Percentiles rank a stretch among this genome's conserved stretches.
phyloP scores from a whole-genome alignment of 208 protist genomes.

The Trypanosoma theileri region DNA sequence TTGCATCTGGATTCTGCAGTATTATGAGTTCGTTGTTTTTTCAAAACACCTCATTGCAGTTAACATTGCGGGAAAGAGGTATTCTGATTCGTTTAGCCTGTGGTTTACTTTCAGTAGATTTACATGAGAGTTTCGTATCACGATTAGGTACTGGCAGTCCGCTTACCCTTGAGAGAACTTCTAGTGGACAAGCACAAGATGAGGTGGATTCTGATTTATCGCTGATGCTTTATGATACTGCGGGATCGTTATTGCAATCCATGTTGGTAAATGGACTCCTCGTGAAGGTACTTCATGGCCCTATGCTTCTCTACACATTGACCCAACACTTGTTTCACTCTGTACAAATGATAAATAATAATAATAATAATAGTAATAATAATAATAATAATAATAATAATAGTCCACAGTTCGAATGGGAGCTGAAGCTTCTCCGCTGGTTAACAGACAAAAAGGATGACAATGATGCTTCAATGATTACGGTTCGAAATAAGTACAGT shows the following conservation, averaged over 20 bases:
- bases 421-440: constrained; percentile 26
- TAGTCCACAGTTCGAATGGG: constrained; percentile 7
- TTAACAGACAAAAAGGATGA: constrained; percentile 4
- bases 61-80: constrained; percentile 15
- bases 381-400: neutral
- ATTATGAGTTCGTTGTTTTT: constrained; percentile 21
- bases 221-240: constrained; percentile 3
- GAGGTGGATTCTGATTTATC: neutral
- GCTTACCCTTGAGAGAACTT: neutral
- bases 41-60: constrained; percentile 10
- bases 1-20: constrained; percentile 24
- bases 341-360: neutral
- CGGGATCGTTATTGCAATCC: constrained; percentile 6
- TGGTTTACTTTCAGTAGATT: constrained; percentile 25
- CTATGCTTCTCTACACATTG: constrained; percentile 29
- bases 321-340: constrained; percentile 21
- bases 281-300: constrained; percentile 22
- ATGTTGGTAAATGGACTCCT: constrained; percentile 22
- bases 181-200: neutral
- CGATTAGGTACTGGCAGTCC: neutral
- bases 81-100: constrained; percentile 26
- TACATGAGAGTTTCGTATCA: neutral
- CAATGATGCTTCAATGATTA: neutral
- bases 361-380: neutral
- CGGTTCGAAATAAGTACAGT: too few relatives aligned